phyloP scores from a whole-genome alignment of 495 filamentous ascomycete genomes.

The Pyrenopolyporus hunteri region DNA sequence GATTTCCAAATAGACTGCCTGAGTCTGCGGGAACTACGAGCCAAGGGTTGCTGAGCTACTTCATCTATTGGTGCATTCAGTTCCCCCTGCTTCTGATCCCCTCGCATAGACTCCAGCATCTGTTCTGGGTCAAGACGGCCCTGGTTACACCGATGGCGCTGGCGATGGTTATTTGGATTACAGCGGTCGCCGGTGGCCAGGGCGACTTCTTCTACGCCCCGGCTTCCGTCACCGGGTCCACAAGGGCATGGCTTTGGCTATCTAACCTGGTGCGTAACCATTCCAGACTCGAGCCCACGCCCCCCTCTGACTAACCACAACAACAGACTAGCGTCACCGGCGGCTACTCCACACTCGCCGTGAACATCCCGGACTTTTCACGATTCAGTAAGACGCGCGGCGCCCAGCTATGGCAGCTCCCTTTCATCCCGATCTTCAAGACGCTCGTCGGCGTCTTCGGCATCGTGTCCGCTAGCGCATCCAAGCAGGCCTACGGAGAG shows the following conservation, averaged over 20 bases:
- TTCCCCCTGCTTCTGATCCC: conserved; percentile 59
- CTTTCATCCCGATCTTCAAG: conserved; percentile 44
- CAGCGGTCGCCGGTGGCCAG: conserved; percentile 50
- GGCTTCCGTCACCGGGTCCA: conserved; percentile 44
- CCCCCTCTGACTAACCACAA: background rate
- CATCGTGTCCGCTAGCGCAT: conserved; percentile 39
- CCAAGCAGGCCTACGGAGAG: conserved; percentile 36
- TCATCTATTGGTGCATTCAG: conserved; percentile 64
- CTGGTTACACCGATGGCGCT: conserved; percentile 58
- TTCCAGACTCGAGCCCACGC: background rate
- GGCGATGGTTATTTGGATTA: conserved; percentile 59
- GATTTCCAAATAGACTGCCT: conserved; percentile 59
- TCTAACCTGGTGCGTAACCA: conserved; percentile 31
- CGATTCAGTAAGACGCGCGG: conserved; percentile 41
- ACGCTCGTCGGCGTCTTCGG: conserved; percentile 39
- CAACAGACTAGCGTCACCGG: conserved; percentile 40
- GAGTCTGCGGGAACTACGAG: conserved; percentile 64
- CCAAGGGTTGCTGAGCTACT: conserved; percentile 64
- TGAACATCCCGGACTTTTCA: conserved; percentile 41
- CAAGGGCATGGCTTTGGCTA: conserved; percentile 45
- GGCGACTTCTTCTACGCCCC: conserved; percentile 52
- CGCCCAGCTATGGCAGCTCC: conserved; percentile 40
- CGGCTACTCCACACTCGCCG: conserved; percentile 40
- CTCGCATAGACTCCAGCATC: conserved; percentile 58
- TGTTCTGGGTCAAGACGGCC: conserved; percentile 62